These are phyloP conservation scores for Tricholomella constricta DNA, from an alignment of 768 basidiomycete species.

Conservation along the genomic window DNA sequence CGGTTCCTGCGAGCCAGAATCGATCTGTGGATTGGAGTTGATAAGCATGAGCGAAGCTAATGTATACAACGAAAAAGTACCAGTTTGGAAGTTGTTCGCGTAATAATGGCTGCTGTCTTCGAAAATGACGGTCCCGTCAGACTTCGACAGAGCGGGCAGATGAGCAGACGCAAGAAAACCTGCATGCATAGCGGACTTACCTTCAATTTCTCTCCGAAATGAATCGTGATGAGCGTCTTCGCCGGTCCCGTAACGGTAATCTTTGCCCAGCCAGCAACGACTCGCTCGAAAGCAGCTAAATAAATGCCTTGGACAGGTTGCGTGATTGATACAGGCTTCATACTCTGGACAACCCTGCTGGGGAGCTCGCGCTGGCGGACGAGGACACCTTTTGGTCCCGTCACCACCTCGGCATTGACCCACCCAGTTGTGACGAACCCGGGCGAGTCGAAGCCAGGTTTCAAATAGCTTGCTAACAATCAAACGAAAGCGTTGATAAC, in stretches of 20 bases:
- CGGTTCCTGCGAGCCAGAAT: slow-evolving; percentile 27
- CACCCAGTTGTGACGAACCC: slow-evolving; percentile 23
- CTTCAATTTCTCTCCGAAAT: slow-evolving; percentile 33
- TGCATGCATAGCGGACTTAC: slow-evolving; percentile 3
- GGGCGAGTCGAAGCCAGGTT: slow-evolving; percentile 21
- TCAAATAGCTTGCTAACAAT: slow-evolving; percentile 23
- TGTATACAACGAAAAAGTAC: neutral
- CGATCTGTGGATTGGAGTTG: slow-evolving; percentile 13
- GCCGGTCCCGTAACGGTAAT: slow-evolving; percentile 26
- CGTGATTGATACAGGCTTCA: slow-evolving; percentile 26
- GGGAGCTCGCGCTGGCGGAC: slow-evolving; percentile 25
- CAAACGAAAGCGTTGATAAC: neutral
- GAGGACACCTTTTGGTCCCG: slow-evolving; percentile 23
- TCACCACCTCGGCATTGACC: slow-evolving; percentile 20
- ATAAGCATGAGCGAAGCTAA: neutral
- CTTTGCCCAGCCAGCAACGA: slow-evolving; percentile 30
- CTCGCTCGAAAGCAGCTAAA: slow-evolving; percentile 27
- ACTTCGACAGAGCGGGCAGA: neutral
- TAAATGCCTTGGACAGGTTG: slow-evolving; percentile 24
- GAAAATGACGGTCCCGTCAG: slow-evolving; percentile 11
- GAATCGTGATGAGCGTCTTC: slow-evolving; percentile 27
- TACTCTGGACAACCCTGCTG: slow-evolving; percentile 21
- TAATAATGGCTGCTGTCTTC: slow-evolving; percentile 22
- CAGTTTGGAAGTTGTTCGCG: slow-evolving; percentile 27
- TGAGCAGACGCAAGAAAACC: neutral